Percentiles rank a stretch among this genome's conserved stretches.
phyloP scores from a whole-genome alignment of 805 yeast genomes.

The Teunomyces barrocoloradensis region DNA sequence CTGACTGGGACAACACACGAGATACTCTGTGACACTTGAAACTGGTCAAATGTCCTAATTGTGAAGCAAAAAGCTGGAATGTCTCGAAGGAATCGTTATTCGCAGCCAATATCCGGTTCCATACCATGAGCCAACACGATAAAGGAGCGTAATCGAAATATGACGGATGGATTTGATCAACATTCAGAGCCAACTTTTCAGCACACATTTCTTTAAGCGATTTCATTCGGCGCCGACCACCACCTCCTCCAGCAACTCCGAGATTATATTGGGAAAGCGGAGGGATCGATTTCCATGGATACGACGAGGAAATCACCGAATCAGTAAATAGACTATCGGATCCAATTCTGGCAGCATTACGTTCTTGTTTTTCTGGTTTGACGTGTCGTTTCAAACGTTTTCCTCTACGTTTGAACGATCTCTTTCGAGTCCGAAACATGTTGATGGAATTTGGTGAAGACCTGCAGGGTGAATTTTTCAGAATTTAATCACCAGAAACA shows the following conservation, averaged over 20 bases:
- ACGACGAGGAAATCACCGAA: constrained; percentile 4
- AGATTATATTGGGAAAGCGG: constrained; percentile 15
- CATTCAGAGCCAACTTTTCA: constrained; percentile 26
- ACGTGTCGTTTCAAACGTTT: not conserved
- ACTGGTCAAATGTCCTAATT: constrained; percentile 12
- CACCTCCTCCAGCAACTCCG: not conserved
- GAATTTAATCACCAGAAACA: not conserved
- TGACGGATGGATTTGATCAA: constrained; percentile 16
- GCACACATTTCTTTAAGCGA: constrained; percentile 25
- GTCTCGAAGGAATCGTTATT: constrained; percentile 30
- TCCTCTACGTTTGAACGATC: not conserved
- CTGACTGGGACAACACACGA: not conserved
- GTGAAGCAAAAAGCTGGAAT: constrained; percentile 26
- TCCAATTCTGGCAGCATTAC: constrained; percentile 3
- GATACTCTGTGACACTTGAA: constrained; percentile 25
- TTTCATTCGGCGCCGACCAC: constrained; percentile 6
- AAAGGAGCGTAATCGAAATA: constrained; percentile 25
- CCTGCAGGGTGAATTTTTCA: not conserved
- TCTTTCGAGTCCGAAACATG: constrained; percentile 3
- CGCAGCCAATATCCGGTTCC: constrained; percentile 25
- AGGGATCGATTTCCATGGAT: constrained; percentile 14
- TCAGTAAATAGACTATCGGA: constrained; percentile 8
- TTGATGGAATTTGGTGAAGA: not conserved
- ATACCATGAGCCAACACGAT: constrained; percentile 30
- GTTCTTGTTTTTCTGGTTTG: constrained; percentile 1